Evolutionary conservation across 768 basidiomycete genomes (phyloP).

Genomic region (Cubamyces lactineus): DNA sequence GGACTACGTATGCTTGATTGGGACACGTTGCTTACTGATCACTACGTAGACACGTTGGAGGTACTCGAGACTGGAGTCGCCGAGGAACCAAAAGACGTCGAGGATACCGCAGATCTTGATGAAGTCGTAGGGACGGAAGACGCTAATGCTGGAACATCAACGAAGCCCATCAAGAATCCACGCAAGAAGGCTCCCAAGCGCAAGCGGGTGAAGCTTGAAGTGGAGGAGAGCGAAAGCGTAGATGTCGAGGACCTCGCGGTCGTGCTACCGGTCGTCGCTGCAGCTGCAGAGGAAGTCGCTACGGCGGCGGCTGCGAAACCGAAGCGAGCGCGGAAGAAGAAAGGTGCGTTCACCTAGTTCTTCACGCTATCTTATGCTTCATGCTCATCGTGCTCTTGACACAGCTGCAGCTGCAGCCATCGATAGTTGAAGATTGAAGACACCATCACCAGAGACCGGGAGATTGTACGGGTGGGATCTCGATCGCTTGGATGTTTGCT

Average conservation of each 20-base stretch:
- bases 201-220: background rate
- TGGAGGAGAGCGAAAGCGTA: background rate
- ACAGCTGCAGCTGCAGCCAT: too few relatives aligned
- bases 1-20: too few relatives aligned
- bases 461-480: background rate
- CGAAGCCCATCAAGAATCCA: background rate
- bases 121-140: background rate
- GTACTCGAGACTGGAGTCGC: constrained; percentile 7
- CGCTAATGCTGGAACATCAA: background rate
- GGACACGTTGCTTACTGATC: too few relatives aligned
- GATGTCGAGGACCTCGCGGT: background rate
- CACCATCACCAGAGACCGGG: too few relatives aligned
- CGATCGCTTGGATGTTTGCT: background rate
- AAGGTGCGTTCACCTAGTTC: too few relatives aligned
- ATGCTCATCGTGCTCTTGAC: too few relatives aligned
- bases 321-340: background rate
- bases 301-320: background rate
- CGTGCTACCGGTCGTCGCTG: background rate
- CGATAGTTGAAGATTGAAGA: too few relatives aligned
- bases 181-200: constrained; percentile 2
- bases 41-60: background rate
- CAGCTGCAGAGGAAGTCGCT: background rate
- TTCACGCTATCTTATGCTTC: too few relatives aligned
- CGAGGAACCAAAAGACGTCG: constrained; percentile 14
- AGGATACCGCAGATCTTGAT: constrained; percentile 2